A percentile compares a stretch with the other conserved stretches of the same genome.
Conservation (phyloP, 2,329 filamentous ascomycete genomes). For the Diaporthe ilicicola region DNA sequence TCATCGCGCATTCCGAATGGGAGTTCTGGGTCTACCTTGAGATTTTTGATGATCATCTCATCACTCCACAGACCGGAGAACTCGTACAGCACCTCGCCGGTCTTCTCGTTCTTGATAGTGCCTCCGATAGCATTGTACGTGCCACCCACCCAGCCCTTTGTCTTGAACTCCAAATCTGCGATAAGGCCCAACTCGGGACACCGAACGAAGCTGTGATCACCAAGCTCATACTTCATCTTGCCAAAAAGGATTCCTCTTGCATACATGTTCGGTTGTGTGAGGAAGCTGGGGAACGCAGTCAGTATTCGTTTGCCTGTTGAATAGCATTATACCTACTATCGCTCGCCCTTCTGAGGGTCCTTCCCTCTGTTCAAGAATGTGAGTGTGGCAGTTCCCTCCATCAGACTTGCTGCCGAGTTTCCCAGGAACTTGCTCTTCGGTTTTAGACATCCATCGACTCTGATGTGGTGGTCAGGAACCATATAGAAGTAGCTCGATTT, state of each 20-base stretch:
- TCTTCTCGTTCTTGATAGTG: conserved; percentile 86
- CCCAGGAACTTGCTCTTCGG: conserved; percentile 94
- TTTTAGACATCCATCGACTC: conserved; percentile 95
- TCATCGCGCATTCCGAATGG: too few species aligned
- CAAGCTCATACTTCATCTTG: conserved; percentile 99
- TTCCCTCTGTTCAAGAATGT: conserved; percentile 81
- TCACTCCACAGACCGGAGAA: conserved; percentile 92
- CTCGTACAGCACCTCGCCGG: conserved; percentile 88
- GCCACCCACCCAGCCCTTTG: conserved; percentile 95
- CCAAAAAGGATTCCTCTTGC: conserved; percentile 95
- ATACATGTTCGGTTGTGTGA: conserved; percentile 99
- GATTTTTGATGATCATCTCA: conserved; percentile 91
- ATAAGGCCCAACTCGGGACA: conserved; percentile 88
- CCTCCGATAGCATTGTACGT: conserved; percentile 97
- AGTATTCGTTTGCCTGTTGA: conserved; percentile 19
- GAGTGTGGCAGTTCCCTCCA: conserved; percentile 95
- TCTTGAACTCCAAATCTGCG: conserved; percentile 97
- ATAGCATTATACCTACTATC: conserved; percentile 71
- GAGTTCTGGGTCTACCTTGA: conserved; percentile 64
- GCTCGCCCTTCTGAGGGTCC: conserved; percentile 73
- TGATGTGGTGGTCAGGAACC: conserved; percentile 90
- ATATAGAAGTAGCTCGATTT: conserved; percentile 99
- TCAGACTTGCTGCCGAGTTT: conserved; percentile 96
- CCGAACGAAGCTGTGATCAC: conserved; percentile 91
- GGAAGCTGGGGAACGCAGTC: conserved; percentile 65